phyloP scores from a whole-genome alignment of 768 basidiomycete species.

The Mrakia blollopis region DNA sequence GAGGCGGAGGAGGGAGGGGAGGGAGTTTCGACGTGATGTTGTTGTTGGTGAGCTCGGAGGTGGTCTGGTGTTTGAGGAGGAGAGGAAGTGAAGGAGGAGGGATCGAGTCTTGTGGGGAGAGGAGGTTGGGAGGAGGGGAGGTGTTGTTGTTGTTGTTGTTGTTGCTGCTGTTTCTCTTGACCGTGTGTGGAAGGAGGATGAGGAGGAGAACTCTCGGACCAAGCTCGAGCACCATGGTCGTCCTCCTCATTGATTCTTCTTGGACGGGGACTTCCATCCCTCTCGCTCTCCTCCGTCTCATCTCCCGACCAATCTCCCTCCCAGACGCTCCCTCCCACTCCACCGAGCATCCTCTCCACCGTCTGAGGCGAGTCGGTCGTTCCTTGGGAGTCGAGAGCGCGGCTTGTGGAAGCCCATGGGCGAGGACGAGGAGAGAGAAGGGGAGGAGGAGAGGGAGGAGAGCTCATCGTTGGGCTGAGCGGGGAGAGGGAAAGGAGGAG shows the following conservation, averaged over 20 bases:
- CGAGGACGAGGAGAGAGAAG: slow-evolving; percentile 11
- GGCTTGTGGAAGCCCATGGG: slow-evolving; percentile 3
- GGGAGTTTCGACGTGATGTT: background rate
- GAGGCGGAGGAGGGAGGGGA: slow-evolving; percentile 3
- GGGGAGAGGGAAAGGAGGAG: background rate
- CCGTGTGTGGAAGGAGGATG: background rate
- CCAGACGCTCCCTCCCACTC: background rate
- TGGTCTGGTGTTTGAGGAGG: slow-evolving; percentile 8
- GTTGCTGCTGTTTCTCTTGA: background rate
- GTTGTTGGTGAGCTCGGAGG: background rate
- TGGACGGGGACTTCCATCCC: background rate
- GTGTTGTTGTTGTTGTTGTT: background rate
- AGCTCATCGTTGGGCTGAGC: background rate
- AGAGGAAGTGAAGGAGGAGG: background rate
- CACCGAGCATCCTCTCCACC: background rate
- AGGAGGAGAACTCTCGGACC: background rate
- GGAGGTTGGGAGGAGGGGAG: background rate
- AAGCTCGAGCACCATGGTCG: background rate
- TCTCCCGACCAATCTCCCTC: slow-evolving; percentile 1
- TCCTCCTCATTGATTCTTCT: background rate
- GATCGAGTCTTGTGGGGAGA: background rate
- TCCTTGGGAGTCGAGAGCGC: background rate
- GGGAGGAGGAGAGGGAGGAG: background rate
- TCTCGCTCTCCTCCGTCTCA: background rate
- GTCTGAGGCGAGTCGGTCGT: background rate